Conservation (phyloP, 768 basidiomycete genomes). For the Lentinula lateritia region DNA sequence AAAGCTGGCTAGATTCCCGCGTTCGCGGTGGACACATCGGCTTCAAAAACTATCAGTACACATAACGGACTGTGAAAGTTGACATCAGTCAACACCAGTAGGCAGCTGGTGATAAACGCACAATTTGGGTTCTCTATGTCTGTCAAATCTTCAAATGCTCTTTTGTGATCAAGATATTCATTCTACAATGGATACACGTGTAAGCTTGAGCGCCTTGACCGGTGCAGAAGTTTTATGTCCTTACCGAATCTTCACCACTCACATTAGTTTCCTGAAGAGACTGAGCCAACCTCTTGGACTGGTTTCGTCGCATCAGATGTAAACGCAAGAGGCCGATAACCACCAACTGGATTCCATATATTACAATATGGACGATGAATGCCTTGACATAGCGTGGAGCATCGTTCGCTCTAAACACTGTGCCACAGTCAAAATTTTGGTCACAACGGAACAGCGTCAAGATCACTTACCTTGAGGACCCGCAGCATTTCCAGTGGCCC, state of each 20-base stretch:
- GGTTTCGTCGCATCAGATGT: constrained; percentile 36
- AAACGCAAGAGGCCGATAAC: constrained; percentile 33
- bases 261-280: constrained; percentile 21
- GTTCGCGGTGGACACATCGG: too few species aligned
- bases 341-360: constrained; percentile 38
- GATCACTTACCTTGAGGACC: constrained; percentile 32
- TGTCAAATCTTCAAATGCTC: constrained; percentile 45
- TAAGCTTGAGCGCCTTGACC: neutral
- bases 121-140: constrained; percentile 44
- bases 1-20: too few species aligned
- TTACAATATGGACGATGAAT: constrained; percentile 39
- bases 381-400: constrained; percentile 41
- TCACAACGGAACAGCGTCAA: neutral
- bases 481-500: constrained; percentile 47
- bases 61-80: constrained; percentile 27
- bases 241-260: constrained; percentile 22
- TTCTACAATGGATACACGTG: constrained; percentile 14
- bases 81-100: neutral
- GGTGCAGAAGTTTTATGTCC: constrained; percentile 6
- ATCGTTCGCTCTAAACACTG: constrained; percentile 41
- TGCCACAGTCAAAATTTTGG: neutral
- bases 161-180: constrained; percentile 28
- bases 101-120: constrained; percentile 13
- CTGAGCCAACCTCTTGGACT: constrained; percentile 33
- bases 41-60: constrained; percentile 19